Evolutionary conservation across 2,329 filamentous ascomycete species (phyloP).

Genomic region (Fusarium decemcellulare): DNA sequence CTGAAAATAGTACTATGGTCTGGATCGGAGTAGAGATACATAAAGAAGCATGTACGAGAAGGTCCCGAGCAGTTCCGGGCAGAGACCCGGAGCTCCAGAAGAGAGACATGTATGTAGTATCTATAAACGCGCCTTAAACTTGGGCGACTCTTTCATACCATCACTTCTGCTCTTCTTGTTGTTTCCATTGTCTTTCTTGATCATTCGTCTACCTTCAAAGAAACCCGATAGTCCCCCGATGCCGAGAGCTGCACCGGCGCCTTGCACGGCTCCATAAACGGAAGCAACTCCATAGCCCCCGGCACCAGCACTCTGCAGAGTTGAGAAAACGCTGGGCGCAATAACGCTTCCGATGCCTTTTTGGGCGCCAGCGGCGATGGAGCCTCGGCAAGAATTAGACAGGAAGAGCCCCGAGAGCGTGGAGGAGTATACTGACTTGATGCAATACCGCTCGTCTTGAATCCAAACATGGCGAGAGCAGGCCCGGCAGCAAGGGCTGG

Average conservation of each 20-base stretch:
- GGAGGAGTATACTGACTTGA: background rate
- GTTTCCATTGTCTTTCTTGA: no score
- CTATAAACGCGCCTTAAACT: no score
- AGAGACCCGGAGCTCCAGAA: no score
- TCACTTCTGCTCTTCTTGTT: background rate
- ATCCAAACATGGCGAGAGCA: background rate
- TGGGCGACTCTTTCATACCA: background rate
- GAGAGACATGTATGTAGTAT: no score
- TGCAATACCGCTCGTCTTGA: background rate
- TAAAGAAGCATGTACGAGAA: no score
- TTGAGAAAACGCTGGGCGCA: slow-evolving; percentile 44
- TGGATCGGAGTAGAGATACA: no score
- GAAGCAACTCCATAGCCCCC: slow-evolving; percentile 46
- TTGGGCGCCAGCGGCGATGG: slow-evolving; percentile 41
- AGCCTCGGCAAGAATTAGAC: slow-evolving; percentile 24
- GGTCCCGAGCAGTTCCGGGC: no score
- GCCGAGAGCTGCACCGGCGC: background rate
- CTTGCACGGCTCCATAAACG: slow-evolving; percentile 37
- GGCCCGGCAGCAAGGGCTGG: background rate
- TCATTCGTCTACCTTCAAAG: background rate
- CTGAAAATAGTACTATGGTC: no score
- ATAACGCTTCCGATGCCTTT: slow-evolving; percentile 46
- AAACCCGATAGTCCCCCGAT: background rate
- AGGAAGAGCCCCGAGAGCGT: background rate
- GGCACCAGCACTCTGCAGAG: slow-evolving; percentile 49